These are phyloP conservation scores for Musa troglodytarum DNA, from an alignment of 176 grass and related monocot species.

Conservation along the genomic window DNA sequence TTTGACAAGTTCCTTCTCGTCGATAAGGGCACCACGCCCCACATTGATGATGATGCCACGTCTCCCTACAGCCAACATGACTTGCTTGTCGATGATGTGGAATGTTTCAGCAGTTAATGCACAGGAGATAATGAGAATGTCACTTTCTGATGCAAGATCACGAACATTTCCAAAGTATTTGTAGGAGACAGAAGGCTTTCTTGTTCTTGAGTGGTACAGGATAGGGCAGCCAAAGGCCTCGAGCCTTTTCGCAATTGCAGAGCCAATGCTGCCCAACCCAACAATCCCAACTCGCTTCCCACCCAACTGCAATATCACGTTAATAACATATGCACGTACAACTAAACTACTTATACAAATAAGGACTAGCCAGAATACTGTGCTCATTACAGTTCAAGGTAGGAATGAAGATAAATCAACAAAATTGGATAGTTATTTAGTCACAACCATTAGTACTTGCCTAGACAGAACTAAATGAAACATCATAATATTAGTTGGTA, in stretches of 20 bases:
- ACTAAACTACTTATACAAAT: not conserved
- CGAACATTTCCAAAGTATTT: slow-evolving; percentile 6
- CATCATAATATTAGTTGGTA: not conserved
- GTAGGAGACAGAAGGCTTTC: slow-evolving; percentile 13
- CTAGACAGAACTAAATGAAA: not conserved
- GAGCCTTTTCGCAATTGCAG: slow-evolving; percentile 35
- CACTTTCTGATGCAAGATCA: slow-evolving; percentile 26
- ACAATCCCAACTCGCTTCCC: slow-evolving; percentile 50
- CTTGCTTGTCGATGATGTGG: slow-evolving; percentile 30
- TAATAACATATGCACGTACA: not conserved
- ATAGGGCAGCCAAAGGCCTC: slow-evolving; percentile 39
- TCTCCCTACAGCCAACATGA: slow-evolving; percentile 37
- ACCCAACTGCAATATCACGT: slow-evolving; percentile 25
- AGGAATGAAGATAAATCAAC: too few relatives aligned
- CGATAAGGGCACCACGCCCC: slow-evolving; percentile 28
- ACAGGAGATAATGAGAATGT: slow-evolving; percentile 31
- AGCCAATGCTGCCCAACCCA: slow-evolving; percentile 50
- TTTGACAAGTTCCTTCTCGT: slow-evolving; percentile 29
- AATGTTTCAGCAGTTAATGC: slow-evolving; percentile 25
- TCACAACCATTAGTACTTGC: not conserved
- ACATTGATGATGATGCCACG: slow-evolving; percentile 40
- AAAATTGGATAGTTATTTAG: too few relatives aligned
- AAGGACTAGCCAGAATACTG: not conserved
- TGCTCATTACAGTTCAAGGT: too few relatives aligned
- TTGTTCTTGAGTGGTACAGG: slow-evolving; percentile 31